Percentiles rank a stretch among this genome's conserved stretches.
phyloP scores from a whole-genome alignment of 352 stramenopile species.

The Pilasporangium apinafurcum region DNA sequence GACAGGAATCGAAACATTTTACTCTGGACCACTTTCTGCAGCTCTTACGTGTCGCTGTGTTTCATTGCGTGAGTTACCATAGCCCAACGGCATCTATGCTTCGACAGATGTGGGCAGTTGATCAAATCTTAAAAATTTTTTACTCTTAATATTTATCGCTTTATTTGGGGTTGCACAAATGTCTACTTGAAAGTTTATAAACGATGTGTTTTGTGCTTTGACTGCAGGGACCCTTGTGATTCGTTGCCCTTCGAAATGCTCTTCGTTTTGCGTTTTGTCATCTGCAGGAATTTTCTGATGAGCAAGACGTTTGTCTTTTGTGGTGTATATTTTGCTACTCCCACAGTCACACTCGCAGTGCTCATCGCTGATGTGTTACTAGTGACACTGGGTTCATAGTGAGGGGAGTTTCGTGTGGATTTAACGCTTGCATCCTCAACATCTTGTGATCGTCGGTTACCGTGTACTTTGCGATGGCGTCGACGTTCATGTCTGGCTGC shows the following conservation, averaged over 20 bases:
- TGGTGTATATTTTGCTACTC: conserved; percentile 54
- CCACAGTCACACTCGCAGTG: conserved; percentile 13
- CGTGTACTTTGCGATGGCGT: conserved; percentile 2
- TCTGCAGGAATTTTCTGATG: conserved; percentile 47
- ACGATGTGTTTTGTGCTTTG: background rate
- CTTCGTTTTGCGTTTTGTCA: conserved; percentile 11
- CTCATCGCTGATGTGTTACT: conserved; percentile 10
- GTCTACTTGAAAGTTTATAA: background rate
- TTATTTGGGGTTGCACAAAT: background rate
- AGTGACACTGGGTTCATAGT: conserved; percentile 23
- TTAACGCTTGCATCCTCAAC: conserved; percentile 10
- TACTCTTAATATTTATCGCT: conserved; percentile 1
- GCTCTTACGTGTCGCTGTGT: too few species aligned
- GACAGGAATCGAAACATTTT: too few species aligned
- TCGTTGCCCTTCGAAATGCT: background rate
- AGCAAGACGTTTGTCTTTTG: conserved; percentile 44
- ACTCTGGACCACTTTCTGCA: too few species aligned
- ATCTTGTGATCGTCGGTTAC: background rate
- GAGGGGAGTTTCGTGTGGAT: conserved; percentile 5
- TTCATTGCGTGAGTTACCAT: too few species aligned
- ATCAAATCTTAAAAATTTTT: too few species aligned
- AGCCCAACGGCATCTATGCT: too few species aligned
- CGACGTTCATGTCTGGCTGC: conserved; percentile 1
- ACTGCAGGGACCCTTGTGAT: background rate
- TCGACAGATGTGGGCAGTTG: too few species aligned